These are phyloP conservation scores for Pyrenochaeta sp. DNA, from an alignment of 2,329 filamentous ascomycete species.

Conservation along the genomic window DNA sequence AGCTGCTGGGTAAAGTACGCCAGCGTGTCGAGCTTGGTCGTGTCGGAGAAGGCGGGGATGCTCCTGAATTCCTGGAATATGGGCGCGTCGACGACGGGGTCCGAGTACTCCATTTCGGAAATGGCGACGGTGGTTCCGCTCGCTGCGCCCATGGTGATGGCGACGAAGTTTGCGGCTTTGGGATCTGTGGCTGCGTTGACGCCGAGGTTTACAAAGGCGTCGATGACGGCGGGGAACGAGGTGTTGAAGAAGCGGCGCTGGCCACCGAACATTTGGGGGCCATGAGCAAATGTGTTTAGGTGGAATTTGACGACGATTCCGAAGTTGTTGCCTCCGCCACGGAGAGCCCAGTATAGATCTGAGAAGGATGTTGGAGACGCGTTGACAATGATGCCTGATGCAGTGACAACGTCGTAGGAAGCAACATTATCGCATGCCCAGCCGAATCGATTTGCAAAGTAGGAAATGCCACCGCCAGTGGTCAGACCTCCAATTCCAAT, in stretches of 20 bases:
- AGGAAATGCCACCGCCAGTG: conserved; percentile 37
- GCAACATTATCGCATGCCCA: conserved; percentile 45
- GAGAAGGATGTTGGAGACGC: conserved; percentile 38
- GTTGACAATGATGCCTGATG: conserved; percentile 19
- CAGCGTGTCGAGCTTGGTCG: conserved; percentile 21
- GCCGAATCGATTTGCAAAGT: conserved; percentile 36
- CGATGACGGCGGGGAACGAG: conserved; percentile 21
- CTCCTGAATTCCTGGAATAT: conserved; percentile 11
- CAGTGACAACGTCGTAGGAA: conserved; percentile 43
- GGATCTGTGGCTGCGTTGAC: conserved; percentile 1
- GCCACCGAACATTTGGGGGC: conserved; percentile 11
- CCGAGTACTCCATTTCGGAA: conserved; percentile 10
- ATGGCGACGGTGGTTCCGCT: conserved; percentile 1
- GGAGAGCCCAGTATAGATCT: conserved; percentile 48
- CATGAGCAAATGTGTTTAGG: conserved; percentile 23
- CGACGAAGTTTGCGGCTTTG: conserved; percentile 10
- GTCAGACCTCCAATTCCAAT: conserved; percentile 37
- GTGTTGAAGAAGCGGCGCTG: conserved; percentile 7
- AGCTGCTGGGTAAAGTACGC: conserved; percentile 21
- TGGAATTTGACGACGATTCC: conserved; percentile 38
- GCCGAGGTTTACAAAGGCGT: conserved; percentile 19
- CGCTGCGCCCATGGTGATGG: background rate
- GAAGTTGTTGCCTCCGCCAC: conserved; percentile 42
- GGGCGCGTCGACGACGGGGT: conserved; percentile 4
- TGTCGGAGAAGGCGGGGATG: conserved; percentile 17